A percentile compares a stretch with the other conserved stretches of the same genome.
Evolutionary conservation across 352 stramenopile genomes (phyloP).

Genomic region (Globisporangium parvum): DNA sequence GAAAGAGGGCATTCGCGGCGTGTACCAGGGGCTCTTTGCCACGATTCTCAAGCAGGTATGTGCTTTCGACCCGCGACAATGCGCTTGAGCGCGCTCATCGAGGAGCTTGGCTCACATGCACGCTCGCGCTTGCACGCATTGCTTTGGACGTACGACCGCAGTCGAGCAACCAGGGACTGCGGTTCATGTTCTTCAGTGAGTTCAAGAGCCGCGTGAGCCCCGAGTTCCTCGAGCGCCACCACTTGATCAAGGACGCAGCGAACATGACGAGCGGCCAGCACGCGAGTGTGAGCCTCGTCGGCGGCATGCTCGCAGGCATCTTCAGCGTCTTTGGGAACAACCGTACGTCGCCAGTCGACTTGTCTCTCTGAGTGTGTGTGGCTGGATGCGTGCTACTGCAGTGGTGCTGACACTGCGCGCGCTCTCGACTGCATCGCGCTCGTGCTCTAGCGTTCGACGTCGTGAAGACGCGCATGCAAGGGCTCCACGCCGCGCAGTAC

Average conservation of each 20-base stretch:
- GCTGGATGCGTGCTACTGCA: not conserved
- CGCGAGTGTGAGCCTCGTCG: conserved; percentile 88
- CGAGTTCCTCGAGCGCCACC: conserved; percentile 41
- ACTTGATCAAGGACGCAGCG: conserved; percentile 63
- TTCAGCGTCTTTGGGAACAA: conserved; percentile 97
- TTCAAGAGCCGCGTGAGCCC: conserved; percentile 82
- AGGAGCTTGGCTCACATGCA: not conserved
- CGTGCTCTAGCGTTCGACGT: conserved; percentile 80
- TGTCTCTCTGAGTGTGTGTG: not conserved
- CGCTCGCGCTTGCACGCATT: conserved; percentile 2
- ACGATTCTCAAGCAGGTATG: conserved; percentile 93
- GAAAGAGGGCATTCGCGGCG: conserved; percentile 86
- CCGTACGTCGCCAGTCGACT: conserved; percentile 44
- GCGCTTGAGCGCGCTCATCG: not conserved
- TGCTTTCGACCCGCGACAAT: not conserved
- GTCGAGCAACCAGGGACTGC: conserved; percentile 93
- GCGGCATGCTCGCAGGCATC: conserved; percentile 94
- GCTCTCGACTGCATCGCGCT: not conserved
- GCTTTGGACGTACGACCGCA: conserved; percentile 8
- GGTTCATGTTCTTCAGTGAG: conserved; percentile 97
- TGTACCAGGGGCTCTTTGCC: conserved; percentile 92
- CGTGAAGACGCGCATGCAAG: conserved; percentile 88
- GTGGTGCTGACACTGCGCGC: not conserved
- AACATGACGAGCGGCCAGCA: conserved; percentile 62
- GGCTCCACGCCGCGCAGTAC: conserved; percentile 75